Percentiles rank a stretch among this genome's conserved stretches.
Evolutionary conservation across 2,329 filamentous ascomycete species (phyloP).

Genomic region (Curvularia hawaiiensis): DNA sequence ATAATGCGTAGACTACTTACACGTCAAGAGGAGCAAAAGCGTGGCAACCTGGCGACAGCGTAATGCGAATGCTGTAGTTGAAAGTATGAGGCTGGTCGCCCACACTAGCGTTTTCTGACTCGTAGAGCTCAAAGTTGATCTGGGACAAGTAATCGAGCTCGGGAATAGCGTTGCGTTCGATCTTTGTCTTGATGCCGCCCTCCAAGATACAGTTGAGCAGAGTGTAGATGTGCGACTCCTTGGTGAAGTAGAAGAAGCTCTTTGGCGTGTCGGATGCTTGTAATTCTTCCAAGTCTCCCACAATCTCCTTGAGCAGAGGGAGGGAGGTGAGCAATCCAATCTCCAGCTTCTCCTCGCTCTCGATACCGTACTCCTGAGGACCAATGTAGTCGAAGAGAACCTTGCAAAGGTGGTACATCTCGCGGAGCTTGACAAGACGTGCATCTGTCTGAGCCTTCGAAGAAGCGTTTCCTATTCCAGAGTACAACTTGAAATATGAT

Average conservation of each 20-base stretch:
- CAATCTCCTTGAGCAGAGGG: constrained; percentile 93
- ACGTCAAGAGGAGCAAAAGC: constrained; percentile 96
- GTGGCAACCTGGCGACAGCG: constrained; percentile 93
- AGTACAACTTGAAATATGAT: constrained; percentile 89
- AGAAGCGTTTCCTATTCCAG: constrained; percentile 64
- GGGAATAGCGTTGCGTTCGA: constrained; percentile 90
- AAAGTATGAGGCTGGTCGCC: constrained; percentile 72
- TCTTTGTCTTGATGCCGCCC: constrained; percentile 95
- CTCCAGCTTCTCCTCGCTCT: constrained; percentile 95
- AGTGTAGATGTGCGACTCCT: constrained; percentile 98
- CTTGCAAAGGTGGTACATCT: constrained; percentile 92
- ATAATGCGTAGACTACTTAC: constrained; percentile 26
- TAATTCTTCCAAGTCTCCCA: constrained; percentile 94
- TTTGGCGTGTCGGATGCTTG: constrained; percentile 94
- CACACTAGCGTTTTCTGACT: constrained; percentile 75
- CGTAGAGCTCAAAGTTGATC: constrained; percentile 97
- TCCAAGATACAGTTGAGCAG: constrained; percentile 97
- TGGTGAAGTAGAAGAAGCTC: constrained; percentile 98
- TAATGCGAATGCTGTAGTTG: constrained; percentile 95
- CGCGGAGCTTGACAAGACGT: constrained; percentile 84
- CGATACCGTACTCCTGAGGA: constrained; percentile 97
- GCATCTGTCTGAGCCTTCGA: constrained; percentile 80
- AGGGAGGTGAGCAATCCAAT: constrained; percentile 94
- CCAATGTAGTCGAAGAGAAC: constrained; percentile 98
- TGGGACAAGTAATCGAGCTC: constrained; percentile 97